Conservation (phyloP, 306 rosid species). For the Gillenia trifoliata region DNA sequence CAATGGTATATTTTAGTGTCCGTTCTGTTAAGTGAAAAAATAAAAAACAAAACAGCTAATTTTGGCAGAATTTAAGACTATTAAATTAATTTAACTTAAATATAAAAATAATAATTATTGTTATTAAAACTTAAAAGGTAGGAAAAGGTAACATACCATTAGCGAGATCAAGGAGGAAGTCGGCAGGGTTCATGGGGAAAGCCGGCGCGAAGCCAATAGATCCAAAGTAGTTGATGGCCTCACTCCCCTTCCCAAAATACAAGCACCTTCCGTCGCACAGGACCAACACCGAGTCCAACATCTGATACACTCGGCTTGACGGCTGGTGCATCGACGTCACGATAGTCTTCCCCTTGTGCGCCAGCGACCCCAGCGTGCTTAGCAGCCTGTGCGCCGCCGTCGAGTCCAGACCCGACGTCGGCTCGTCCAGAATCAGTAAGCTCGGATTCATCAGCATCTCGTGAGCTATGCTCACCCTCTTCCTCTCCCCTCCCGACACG, state of each 20-base stretch:
- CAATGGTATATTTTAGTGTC: too few relatives aligned
- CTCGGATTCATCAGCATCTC: constrained; percentile 83
- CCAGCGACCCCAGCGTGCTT: constrained; percentile 42
- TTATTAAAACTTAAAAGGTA: too few relatives aligned
- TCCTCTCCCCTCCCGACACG: constrained; percentile 83
- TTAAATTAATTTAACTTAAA: too few relatives aligned
- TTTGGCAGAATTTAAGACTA: not conserved
- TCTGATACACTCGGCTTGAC: constrained; percentile 79
- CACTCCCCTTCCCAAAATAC: constrained; percentile 62
- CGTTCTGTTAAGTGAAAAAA: not conserved
- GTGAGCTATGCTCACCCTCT: constrained; percentile 79
- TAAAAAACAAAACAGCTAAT: not conserved
- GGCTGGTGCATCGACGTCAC: constrained; percentile 86
- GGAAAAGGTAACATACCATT: constrained; percentile 56
- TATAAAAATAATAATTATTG: too few relatives aligned
- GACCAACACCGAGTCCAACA: constrained; percentile 55
- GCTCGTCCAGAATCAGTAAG: constrained; percentile 68
- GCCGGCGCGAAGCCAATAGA: constrained; percentile 66
- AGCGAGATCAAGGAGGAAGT: constrained; percentile 89
- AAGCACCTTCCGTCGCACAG: constrained; percentile 64
- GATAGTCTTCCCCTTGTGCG: constrained; percentile 74
- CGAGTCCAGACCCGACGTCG: constrained; percentile 87
- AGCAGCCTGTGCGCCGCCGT: constrained; percentile 74
- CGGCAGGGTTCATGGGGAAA: constrained; percentile 86
- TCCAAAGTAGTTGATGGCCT: constrained; percentile 60